Base-by-base conservation (phyloP, 768 basidiomycete genomes). In the Lactarius sp. region DNA sequence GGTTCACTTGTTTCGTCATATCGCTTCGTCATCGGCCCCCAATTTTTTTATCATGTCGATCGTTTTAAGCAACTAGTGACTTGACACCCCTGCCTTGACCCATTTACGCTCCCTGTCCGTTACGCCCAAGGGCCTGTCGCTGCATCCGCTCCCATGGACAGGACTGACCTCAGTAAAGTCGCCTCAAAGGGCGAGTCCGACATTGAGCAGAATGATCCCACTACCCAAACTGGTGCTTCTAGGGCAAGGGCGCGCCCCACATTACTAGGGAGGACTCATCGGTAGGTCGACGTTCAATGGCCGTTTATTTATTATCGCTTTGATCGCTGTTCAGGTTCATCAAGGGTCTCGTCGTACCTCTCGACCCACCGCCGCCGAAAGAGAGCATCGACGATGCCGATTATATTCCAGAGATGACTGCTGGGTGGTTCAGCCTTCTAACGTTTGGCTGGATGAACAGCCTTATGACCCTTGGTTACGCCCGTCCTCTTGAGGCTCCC, bases 361-460 rank as follows among this genome's bases (percentile, higher is more conserved):
- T 61, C 39, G 65, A 75, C 13, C 71, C 75, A 6, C 76, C 79
- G 3, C 77, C 77, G 2, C 76, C 87, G 1, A 80, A 77, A 61
- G 68, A 69, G 7, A 85, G 85, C 3, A 72, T 90, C 2, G 81
- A 87, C 52, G 85, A 87, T 60, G 81, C 87, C 2, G 71, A 74
- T 2, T 66, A 83, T 10, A 84, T 85, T 3, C 92, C 91, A 0
- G 90, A 94, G 68, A 79, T 76, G 3, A 80, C 78, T 1, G 90
- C 91, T 0, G 77, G 79, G 44, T 80, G 83, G 72, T 80, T 84
- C 65, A 81, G 77, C 67, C 70, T 81, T 6, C 66, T 92, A 3
- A 86, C 84, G 37, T 95, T 93, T 67, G 73, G 74, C 50, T 94
- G 93, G 92, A 79, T 94, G 20, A 85, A 84, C 3, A 81, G 84